Evolutionary conservation across 108 stramenopile genomes (phyloP).

Genomic region (Nitzschia sp.): DNA sequence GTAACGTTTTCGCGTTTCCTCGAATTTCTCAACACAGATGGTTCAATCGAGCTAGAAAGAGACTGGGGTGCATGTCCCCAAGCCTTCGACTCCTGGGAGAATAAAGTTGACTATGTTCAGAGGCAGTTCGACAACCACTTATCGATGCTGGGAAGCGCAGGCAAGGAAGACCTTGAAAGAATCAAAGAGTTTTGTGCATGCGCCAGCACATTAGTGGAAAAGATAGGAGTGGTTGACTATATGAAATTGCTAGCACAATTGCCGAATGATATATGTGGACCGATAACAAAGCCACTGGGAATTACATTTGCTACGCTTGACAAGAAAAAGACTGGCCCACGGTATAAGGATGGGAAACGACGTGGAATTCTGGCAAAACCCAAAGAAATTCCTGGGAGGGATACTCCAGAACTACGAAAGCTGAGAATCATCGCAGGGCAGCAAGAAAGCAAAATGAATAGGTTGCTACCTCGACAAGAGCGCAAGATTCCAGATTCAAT

Average conservation of each 20-base stretch:
- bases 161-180: slow-evolving; percentile 1
- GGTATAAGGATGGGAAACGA: neutral
- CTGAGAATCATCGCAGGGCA: slow-evolving; percentile 1
- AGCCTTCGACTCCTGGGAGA: neutral
- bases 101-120: neutral
- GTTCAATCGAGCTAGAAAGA: neutral
- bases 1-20: neutral
- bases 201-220: neutral
- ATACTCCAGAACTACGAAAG: slow-evolving; percentile 14
- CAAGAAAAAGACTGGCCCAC: neutral
- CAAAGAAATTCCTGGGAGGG: slow-evolving; percentile 9
- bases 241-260: neutral
- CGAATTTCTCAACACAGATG: neutral
- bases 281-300: neutral
- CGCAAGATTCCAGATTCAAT: neutral
- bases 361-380: neutral
- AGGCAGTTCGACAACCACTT: neutral
- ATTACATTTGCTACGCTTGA: neutral
- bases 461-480: neutral
- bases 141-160: neutral
- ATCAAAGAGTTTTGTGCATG: neutral
- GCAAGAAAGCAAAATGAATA: too few relatives aligned
- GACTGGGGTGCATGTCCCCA: neutral
- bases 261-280: neutral
- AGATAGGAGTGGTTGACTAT: slow-evolving; percentile 1